Percentiles rank a stretch among this genome's conserved stretches.
Evolutionary conservation across 202 grass and related monocot species (phyloP).

Genomic region (Panicum hallii): DNA sequence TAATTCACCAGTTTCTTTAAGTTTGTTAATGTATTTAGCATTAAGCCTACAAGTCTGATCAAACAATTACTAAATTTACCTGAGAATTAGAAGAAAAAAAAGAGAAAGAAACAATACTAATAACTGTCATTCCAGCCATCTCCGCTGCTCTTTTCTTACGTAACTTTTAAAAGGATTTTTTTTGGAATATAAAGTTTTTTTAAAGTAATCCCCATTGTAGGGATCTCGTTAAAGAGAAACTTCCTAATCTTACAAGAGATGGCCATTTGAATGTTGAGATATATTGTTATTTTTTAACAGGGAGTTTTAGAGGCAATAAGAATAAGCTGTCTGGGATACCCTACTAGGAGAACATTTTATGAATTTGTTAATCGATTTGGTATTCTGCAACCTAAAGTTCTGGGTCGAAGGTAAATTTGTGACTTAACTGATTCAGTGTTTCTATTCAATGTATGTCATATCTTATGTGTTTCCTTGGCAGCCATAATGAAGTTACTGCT

Average conservation of each 20-base stretch:
- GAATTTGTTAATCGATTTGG: constrained; percentile 97
- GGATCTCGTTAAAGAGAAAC: not conserved
- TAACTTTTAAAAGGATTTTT: not conserved
- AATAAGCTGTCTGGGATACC: constrained; percentile 93
- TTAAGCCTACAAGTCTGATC: not conserved
- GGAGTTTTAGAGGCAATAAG: constrained; percentile 97
- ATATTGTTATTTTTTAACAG: constrained; percentile 52
- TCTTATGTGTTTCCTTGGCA: constrained; percentile 52
- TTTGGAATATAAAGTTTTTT: not conserved
- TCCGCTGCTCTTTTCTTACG: too few species aligned
- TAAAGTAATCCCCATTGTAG: too few species aligned
- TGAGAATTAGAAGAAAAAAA: not conserved
- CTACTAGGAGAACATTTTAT: constrained; percentile 87
- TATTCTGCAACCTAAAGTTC: constrained; percentile 70
- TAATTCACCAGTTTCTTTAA: constrained; percentile 5
- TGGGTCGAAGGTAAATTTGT: constrained; percentile 73
- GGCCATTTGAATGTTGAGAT: constrained; percentile 4
- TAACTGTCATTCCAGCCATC: not conserved
- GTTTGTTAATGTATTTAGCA: not conserved
- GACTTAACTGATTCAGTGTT: constrained; percentile 19
- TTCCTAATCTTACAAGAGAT: constrained; percentile 22
- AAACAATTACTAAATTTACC: constrained; percentile 5
- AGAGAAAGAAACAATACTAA: not conserved
- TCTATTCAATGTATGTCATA: constrained; percentile 7
- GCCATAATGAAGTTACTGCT: constrained; percentile 68